Evolutionary conservation across 345 rosid genomes (phyloP).

Genomic region (Firmiana major): DNA sequence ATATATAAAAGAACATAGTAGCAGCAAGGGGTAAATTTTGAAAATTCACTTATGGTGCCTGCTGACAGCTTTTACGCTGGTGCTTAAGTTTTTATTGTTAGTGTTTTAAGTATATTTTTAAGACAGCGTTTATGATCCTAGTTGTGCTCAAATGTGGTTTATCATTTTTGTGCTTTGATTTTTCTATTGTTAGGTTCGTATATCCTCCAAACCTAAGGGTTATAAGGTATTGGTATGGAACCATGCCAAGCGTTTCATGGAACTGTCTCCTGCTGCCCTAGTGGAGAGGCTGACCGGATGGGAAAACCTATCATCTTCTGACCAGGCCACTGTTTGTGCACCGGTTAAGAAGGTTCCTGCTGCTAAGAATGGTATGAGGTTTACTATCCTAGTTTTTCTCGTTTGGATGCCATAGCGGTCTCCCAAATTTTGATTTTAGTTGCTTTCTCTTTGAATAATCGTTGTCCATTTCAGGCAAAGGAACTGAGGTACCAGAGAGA

Average conservation of each 20-base stretch:
- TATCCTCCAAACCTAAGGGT: conserved; percentile 69
- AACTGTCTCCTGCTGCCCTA: conserved; percentile 45
- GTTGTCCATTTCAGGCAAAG: conserved; percentile 27
- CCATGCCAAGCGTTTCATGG: conserved; percentile 73
- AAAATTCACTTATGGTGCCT: not conserved
- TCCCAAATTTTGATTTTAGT: conserved; percentile 8
- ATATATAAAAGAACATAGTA: not conserved
- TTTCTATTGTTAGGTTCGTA: conserved; percentile 52
- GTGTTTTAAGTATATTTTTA: not conserved
- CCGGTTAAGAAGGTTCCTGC: conserved; percentile 46
- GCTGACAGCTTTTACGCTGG: not conserved
- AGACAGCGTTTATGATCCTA: not conserved
- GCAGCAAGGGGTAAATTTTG: not conserved
- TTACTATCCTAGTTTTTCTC: not conserved
- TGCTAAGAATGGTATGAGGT: conserved; percentile 46
- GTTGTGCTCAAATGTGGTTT: conserved; percentile 12
- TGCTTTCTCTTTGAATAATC: conserved; percentile 21
- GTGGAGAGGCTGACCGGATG: conserved; percentile 75
- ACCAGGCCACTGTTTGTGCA: conserved; percentile 47
- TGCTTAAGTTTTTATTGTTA: not conserved
- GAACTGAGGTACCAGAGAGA: conserved; percentile 26
- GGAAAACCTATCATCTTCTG: conserved; percentile 62
- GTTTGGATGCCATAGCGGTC: not conserved
- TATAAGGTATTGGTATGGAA: conserved; percentile 79
- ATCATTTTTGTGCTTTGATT: conserved; percentile 5